Conservation (phyloP, 148 eudicot genomes). For the Selenicereus undatus region DNA sequence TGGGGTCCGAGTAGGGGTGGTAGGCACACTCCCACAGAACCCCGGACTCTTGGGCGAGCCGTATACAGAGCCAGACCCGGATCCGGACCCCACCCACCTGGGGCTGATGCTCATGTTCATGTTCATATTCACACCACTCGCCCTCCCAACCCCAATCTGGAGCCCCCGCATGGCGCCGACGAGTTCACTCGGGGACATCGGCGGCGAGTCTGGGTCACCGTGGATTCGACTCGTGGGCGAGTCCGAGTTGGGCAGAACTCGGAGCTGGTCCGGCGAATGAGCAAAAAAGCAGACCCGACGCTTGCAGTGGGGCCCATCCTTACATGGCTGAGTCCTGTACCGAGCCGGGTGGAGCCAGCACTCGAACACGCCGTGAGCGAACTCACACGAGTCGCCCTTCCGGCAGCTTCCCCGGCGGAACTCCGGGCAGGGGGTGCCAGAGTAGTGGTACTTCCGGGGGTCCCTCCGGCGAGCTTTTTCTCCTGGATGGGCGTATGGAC, state of each 20-base stretch:
- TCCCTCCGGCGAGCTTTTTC: slow-evolving; percentile 32
- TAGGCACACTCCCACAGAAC: not conserved
- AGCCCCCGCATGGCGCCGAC: not conserved
- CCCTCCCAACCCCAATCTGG: not conserved
- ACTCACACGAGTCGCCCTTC: slow-evolving; percentile 36
- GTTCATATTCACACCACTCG: not conserved
- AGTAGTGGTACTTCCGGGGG: slow-evolving; percentile 23
- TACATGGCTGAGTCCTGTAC: slow-evolving; percentile 32
- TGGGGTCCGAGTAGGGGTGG: not conserved
- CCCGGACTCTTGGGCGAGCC: not conserved
- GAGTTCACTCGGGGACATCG: not conserved
- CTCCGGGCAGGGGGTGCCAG: slow-evolving; percentile 26
- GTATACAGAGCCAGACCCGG: not conserved
- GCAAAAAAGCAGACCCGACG: slow-evolving; percentile 31
- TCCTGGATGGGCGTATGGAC: slow-evolving; percentile 32
- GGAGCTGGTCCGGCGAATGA: slow-evolving; percentile 27
- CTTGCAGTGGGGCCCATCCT: slow-evolving; percentile 24
- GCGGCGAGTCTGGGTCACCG: not conserved
- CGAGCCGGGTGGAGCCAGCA: slow-evolving; percentile 15
- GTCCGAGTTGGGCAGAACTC: slow-evolving; percentile 12
- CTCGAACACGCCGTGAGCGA: slow-evolving; percentile 6
- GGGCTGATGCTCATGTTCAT: not conserved
- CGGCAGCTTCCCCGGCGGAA: slow-evolving; percentile 24
- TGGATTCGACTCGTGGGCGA: not conserved
- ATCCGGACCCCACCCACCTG: not conserved